Conservation (phyloP, 2,329 filamentous ascomycete species). For the Monilinia vaccinii-corymbosi region DNA sequence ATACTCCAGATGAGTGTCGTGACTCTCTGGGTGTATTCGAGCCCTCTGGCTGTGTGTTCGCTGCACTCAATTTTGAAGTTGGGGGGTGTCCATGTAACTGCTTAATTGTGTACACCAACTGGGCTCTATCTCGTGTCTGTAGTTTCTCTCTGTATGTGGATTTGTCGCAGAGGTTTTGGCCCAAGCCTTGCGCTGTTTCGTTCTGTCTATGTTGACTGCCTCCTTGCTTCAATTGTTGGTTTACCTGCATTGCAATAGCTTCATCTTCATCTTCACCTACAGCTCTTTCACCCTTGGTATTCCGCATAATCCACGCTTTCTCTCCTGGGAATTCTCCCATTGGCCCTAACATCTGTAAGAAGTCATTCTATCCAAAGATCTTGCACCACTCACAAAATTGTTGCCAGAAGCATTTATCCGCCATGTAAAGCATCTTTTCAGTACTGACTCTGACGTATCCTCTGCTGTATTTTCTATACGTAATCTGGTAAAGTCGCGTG, state of each 20-base stretch:
- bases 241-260: neutral
- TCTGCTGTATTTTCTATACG: neutral
- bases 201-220: neutral
- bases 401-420: slow-evolving; percentile 1
- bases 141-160: neutral
- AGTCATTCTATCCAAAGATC: neutral
- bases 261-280: neutral
- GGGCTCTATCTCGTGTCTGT: neutral
- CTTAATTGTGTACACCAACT: neutral
- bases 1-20: neutral
- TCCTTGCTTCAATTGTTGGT: neutral
- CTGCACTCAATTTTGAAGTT: neutral
- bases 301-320: neutral
- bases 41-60: neutral
- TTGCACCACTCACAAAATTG: neutral
- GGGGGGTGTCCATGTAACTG: neutral
- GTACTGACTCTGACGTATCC: neutral
- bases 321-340: neutral
- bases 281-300: neutral
- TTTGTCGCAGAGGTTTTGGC: neutral
- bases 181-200: neutral
- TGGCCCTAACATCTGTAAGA: neutral
- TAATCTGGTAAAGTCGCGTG: neutral
- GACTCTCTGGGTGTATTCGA: neutral
- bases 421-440: neutral